These are phyloP conservation scores for Leccinum sublutescens DNA, from an alignment of 768 basidiomycete genomes.

Conservation along the genomic window DNA sequence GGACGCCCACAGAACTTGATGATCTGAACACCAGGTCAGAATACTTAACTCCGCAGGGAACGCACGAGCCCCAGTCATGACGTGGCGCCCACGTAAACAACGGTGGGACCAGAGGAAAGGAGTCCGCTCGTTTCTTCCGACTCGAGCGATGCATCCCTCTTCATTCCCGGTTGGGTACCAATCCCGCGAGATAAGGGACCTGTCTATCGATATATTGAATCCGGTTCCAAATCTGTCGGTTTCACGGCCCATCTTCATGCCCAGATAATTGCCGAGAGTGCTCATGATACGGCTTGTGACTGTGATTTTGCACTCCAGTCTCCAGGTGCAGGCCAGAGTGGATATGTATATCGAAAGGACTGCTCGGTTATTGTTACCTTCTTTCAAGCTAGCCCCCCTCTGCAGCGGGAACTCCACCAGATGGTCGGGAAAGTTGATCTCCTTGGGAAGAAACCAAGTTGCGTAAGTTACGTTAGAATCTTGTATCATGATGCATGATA, in stretches of 20 bases:
- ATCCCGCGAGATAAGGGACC: background rate
- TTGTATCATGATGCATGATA: background rate
- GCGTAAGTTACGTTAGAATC: too few species aligned
- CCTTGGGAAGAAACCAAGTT: too few species aligned
- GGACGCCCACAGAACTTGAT: conserved; percentile 43
- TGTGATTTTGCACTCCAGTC: too few species aligned
- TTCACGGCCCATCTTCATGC: background rate
- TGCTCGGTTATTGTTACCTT: too few species aligned
- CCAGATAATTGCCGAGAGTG: too few species aligned
- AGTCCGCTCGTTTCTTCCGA: background rate
- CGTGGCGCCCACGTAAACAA: background rate
- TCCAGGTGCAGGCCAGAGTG: too few species aligned
- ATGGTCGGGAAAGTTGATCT: too few species aligned
- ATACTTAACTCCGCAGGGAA: background rate
- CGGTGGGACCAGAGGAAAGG: background rate
- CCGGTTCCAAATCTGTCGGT: background rate
- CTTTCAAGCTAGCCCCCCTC: too few species aligned
- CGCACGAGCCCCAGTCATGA: background rate
- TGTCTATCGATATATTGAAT: background rate
- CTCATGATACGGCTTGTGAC: too few species aligned
- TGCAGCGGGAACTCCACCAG: too few species aligned
- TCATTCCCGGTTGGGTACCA: background rate
- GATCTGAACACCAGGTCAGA: background rate
- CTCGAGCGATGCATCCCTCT: background rate
- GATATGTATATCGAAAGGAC: too few species aligned